Conservation (phyloP, 768 basidiomycete species). For the Mycena maculata region DNA sequence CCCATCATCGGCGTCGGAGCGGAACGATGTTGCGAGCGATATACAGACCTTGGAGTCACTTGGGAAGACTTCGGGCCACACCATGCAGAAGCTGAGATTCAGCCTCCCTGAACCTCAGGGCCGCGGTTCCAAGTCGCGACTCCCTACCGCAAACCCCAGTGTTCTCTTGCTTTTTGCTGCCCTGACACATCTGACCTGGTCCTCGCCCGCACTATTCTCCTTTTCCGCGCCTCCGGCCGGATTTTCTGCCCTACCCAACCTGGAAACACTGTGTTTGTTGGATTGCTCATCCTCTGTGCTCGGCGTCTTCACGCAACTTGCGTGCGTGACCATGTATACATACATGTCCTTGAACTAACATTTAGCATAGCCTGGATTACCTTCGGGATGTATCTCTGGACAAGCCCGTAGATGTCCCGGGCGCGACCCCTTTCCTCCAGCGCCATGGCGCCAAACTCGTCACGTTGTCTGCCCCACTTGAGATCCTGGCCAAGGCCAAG, state of each 20-base stretch:
- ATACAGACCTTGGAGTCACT: too few species aligned
- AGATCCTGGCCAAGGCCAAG: neutral
- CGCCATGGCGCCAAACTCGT: neutral
- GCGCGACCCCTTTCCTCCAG: neutral
- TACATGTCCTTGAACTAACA: neutral
- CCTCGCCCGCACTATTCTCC: neutral
- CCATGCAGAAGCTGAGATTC: too few species aligned
- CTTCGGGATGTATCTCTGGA: neutral
- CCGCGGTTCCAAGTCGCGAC: too few species aligned
- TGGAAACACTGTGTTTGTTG: neutral
- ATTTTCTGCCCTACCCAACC: neutral
- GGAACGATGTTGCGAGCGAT: too few species aligned
- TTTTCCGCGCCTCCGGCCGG: neutral
- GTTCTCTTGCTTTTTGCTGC: neutral
- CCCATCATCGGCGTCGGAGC: too few species aligned
- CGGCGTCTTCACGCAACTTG: neutral
- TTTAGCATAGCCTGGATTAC: neutral
- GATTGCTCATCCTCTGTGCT: neutral
- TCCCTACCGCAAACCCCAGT: neutral
- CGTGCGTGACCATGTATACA: neutral
- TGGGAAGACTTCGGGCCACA: too few species aligned
- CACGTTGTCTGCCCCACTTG: neutral
- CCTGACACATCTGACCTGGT: neutral
- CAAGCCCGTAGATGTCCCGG: neutral
- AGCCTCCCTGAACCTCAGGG: too few species aligned